Evolutionary conservation across 73 alveolate species (phyloP), one percentile per base, ranked within the genome.

Genomic region (Paraurostyla sp.): DNA sequence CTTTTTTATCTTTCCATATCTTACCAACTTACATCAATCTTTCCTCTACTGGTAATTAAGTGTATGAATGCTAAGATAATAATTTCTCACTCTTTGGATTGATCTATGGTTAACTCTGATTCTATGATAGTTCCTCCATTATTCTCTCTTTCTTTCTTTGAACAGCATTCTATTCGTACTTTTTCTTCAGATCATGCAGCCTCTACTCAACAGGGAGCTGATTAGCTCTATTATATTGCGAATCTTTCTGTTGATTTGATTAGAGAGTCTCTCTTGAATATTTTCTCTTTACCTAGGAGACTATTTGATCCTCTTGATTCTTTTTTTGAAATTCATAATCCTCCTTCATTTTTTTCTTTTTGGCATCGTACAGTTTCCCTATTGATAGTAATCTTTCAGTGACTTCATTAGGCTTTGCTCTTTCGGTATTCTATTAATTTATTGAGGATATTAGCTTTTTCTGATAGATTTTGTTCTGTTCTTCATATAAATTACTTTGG

Each of bases 1-100:
- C 86, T 27, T 73, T 73, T 27, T 73, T 73, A 46, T 73, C 86
- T 45, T 73, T 73, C 86, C 86, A 73, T 36, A 32, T 48, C 71
- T 73, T 23, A 7, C 86, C 86, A 42, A 73, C 40, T 23, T 49
- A 68, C 1, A 73, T 45, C 20, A 73, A 50, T 46, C 86, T 42
- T 43, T 73, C 86, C 27, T 73, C 86, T 43, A 73, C 86, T 48
- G 42, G 42, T 25, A 6, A n/a, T 3, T 42, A 2, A 11, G 3
- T 4, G 42, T 73, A 43, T 0, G 23, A 20, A 20, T 41, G 20
- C 27, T 73, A 45, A 11, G 32, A 51, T 9, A 73, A 27, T 23
- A 73, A 16, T 48, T 73, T n/a, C 13, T 18, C 3, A 38, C 56
- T 22, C 46, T 73, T 73, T 11, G 41, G 33, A 46, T 73, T 73